Base-by-base conservation (phyloP, 495 filamentous ascomycete genomes). In the Staphylotrichum longicolle region DNA sequence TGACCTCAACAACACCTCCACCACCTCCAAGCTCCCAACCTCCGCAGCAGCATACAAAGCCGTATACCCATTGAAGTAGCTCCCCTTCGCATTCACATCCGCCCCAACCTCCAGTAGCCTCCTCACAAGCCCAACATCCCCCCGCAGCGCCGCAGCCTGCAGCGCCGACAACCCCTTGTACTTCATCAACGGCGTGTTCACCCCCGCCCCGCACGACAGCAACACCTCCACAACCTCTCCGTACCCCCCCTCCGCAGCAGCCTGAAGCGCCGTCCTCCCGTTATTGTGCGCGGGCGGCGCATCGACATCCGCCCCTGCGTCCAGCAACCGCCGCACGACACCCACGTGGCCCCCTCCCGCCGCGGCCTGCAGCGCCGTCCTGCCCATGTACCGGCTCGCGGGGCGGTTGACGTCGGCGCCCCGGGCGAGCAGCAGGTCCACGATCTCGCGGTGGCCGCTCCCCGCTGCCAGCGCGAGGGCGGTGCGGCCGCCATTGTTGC, bases 21-120 rank as follows among this genome's bases (percentile, higher is more conserved):
- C 32, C 32, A 50, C 48, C 32, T 14, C 11, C 30, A 4, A 9
- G 34, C 8, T 8, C 9, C 48, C 32, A 5, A 4, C 11, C 48
- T 50, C 48, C 32, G 32, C 48, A 2, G 48, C 48, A 30, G 48
- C 48, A 35, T 50, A 50, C 32, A 50, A 35, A 35, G 48, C 48
- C 32, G 48, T 50, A 50, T 14, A 50, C 32, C 48, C 48, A 10
- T 32, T 11, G n/a, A 20, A 50, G 9, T 50, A 50, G 35, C 32
- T 14, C 48, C 30, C 32, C 30, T 4, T 11, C 10, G 32, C 32
- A n/a, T 50, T 50, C 30, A 50, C 48, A 7, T 50, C 48, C 11
- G 48, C 48, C 48, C 48, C 48, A 33, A 10, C 48, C 3, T 2
- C 32, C 48, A 50, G 9, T 30, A 35, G n/a, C 32, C 27, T 49